Conservation (phyloP, 345 rosid species). For the Populus simonii region DNA sequence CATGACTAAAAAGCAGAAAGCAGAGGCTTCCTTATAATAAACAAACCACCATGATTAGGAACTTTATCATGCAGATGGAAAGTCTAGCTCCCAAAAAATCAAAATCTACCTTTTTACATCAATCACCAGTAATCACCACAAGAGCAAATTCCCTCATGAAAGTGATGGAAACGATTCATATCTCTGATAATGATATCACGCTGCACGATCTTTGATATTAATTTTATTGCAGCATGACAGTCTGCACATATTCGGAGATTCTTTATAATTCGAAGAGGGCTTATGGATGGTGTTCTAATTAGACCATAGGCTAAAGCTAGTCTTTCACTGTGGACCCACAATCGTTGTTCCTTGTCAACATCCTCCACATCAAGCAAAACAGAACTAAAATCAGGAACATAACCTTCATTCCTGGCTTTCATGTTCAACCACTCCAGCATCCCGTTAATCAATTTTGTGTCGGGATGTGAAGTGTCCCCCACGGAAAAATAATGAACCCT, state of each 20-base stretch:
- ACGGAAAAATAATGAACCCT: constrained; percentile 59
- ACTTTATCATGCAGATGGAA: neutral
- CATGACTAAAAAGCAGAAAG: neutral
- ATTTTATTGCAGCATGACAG: constrained; percentile 70
- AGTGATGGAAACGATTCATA: constrained; percentile 83
- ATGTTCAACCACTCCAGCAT: constrained; percentile 83
- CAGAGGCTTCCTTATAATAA: neutral
- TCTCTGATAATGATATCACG: constrained; percentile 74
- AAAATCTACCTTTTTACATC: neutral
- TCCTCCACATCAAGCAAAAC: constrained; percentile 56
- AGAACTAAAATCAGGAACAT: constrained; percentile 49
- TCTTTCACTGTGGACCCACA: constrained; percentile 89
- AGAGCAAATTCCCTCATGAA: constrained; percentile 64
- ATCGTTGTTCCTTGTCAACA: constrained; percentile 52
- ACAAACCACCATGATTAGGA: neutral
- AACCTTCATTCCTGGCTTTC: constrained; percentile 61
- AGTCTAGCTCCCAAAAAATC: neutral
- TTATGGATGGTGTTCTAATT: constrained; percentile 44
- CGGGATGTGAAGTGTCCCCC: constrained; percentile 62
- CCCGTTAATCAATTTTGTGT: constrained; percentile 62
- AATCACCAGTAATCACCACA: constrained; percentile 85
- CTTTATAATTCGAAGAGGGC: constrained; percentile 63
- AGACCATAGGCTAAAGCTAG: constrained; percentile 76
- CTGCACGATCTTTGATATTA: constrained; percentile 55
- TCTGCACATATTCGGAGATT: constrained; percentile 77